Evolutionary conservation across 2,329 filamentous ascomycete species (phyloP), one percentile per base, ranked within the genome.

Genomic region (Aspergillus arachidicola): DNA sequence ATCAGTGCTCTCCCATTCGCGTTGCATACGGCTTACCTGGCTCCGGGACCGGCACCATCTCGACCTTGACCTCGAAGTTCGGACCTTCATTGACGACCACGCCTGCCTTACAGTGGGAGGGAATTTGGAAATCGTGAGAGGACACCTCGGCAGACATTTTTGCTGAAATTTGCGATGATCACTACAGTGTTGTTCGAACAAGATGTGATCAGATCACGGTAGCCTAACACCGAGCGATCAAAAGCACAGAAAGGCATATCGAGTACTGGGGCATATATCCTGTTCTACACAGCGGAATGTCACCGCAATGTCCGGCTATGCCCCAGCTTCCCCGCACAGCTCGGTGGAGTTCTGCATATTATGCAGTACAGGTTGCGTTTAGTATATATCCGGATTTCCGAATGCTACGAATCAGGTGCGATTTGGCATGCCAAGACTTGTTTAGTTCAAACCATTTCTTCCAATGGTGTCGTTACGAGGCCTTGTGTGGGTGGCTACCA

Each of bases 31-130:
- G 64, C 68, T 62, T 70, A 83, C 81, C 81, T 60, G 82, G 81
- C 57, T 82, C 78, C 5, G 83, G 83, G 0, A 85, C 81, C 21
- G 80, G 78, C 1, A 85, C 81, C 61, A 77, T 76, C 68, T 82
- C 77, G 10, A 85, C 78, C 62, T 83, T 80, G 34, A 85, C 73
- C 6, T 69, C 71, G 65, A 85, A 85, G 61, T 83, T 72, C 0
- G 83, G 82, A 1, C 83, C 83, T 68, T 82, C 78, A 63, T 85
- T 82, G 34, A 83, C 75, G 1, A 83, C 80, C 2, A 85, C 82
- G 7, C 81, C 83, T 2, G 82, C 83, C 60, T 84, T 83, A 70
- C 83, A 83, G 61, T 80, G 76, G 48, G 81, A 80, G 2, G 83
- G 83, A 41, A 85, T 79, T 2, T 69, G 59, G 38, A 61, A 64